Conservation (phyloP, 2,329 filamentous ascomycete genomes). For the Colletotrichum tofieldiae region DNA sequence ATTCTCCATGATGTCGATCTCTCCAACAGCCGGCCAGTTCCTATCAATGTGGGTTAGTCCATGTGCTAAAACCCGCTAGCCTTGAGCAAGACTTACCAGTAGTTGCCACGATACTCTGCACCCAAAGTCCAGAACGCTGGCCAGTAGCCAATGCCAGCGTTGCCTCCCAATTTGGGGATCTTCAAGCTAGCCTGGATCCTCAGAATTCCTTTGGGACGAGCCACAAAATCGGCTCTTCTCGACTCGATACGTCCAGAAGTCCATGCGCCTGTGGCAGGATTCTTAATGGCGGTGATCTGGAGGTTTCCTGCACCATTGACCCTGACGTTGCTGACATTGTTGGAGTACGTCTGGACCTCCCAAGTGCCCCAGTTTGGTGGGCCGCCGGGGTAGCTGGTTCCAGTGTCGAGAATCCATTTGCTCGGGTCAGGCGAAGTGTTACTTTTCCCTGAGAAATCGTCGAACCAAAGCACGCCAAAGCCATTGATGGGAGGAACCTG, state of each 20-base stretch:
- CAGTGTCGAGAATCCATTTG: constrained; percentile 63
- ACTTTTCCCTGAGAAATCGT: constrained; percentile 57
- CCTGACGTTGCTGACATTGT: constrained; percentile 59
- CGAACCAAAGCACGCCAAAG: constrained; percentile 58
- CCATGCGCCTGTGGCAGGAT: constrained; percentile 53
- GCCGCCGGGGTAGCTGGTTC: constrained; percentile 61
- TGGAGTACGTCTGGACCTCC: constrained; percentile 64
- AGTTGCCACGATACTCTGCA: constrained; percentile 54
- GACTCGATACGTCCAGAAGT: constrained; percentile 63
- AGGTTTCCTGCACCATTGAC: constrained; percentile 65
- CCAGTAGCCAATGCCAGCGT: constrained; percentile 57
- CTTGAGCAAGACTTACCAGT: constrained; percentile 49
- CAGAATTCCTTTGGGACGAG: constrained; percentile 53
- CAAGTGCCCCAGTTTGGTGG: constrained; percentile 63
- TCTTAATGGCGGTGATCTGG: constrained; percentile 60
- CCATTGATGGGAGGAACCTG: constrained; percentile 46
- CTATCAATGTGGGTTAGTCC: constrained; percentile 61
- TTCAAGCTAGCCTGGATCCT: constrained; percentile 57
- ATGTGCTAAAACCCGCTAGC: constrained; percentile 60
- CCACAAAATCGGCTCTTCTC: constrained; percentile 53
- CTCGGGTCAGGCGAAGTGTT: constrained; percentile 53
- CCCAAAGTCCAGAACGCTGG: constrained; percentile 64
- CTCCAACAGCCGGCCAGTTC: constrained; percentile 61
- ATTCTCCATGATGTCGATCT: constrained; percentile 75
- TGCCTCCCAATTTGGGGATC: constrained; percentile 45